Evolutionary conservation across 306 rosid species (phyloP), one percentile per base, ranked within the genome.

Genomic region (Begonia peltatifolia): DNA sequence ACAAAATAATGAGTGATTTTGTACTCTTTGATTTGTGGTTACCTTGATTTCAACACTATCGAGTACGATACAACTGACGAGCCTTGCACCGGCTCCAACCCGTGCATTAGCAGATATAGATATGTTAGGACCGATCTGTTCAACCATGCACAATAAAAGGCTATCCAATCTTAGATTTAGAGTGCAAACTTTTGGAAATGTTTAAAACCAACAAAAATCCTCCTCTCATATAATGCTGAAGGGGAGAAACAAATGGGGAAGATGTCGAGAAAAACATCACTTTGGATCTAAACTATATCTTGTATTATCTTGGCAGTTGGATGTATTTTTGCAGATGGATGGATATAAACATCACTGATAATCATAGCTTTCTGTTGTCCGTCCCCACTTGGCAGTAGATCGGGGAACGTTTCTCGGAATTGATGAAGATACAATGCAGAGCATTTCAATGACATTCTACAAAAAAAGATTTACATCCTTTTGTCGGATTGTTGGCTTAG

Each of bases 51-150:
- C 94, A 12, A 83, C 99, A 55, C 67, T 87, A 60, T 86, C 95
- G 6, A 86, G 95, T 68, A 86, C 63, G 56, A 83, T 90, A 61
- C 99, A 90, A 55, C 78, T 71, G 60, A 86, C 76, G 62, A 90
- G 96, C 77, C 99, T 83, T 53, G 79, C 83, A 46, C 99, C 94
- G 43, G 95, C 88, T 53, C 94, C 99, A 30, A 90, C 70, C 48
- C 94, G 95, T 59, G 95, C 99, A 79, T 90, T 90, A 69, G 99
- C 99, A 50, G 94, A 83, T 67, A 90, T 90, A 11, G 94, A 90
- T 41, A 90, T 95, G 41, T 82, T 73, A 12, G 99, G 95, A 42
- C 99, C 99, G 17, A 90, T 83, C 95, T 90, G 86, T 64, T 57
- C 47, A 47, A 72, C 46, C 54, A 47, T 20, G 6, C 9, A 30